Base-by-base conservation (phyloP, 352 stramenopile species). In the Phytopythium ostracodes region DNA sequence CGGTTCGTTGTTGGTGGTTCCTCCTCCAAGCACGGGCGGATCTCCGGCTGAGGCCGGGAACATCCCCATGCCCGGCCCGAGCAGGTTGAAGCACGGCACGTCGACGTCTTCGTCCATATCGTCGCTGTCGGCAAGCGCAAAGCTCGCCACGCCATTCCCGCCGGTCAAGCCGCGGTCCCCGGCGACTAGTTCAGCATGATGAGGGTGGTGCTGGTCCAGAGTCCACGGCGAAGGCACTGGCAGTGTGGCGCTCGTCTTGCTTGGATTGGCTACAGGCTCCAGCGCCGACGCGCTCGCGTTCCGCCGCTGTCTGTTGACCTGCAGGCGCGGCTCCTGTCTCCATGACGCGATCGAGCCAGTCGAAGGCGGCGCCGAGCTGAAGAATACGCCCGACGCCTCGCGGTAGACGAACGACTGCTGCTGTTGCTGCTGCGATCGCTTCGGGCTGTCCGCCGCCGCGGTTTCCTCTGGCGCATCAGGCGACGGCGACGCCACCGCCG, bases 61-160 rank as follows among this genome's bases (percentile, higher is more conserved):
- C 11, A 78, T 50, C 0, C 49, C 38, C 25, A 63, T 66, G 52
- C 59, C 67, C 1, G 63, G 50, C 6, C 77, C 73, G 33, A 87
- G 60, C 18, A 87, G 31, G 63, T 79, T 73, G 55, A 87, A 87
- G 33, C 69, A 79, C 14, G 77, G 77, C 56, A 80, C 70, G 15
- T 80, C 70, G 55, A 64, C 57, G 27, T 76, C 73, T 11, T 38
- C 55, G 50, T 66, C 59, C 29, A 47, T 27, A 12, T 55, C 40
- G 14, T 61, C 46, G 46, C 46, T 35, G 22, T 33, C 10, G 46
- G 35, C 29, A 4, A 52, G 24, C 4, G 22, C 24, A 35, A 53
- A 35, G 6, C 4, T 12, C 22, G 22, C 44, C 4, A 22, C 44
- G 44, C 44, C 22, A 31, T 9, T 20, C 7, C 22, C 12, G 44